Conservation (phyloP, 2,329 filamentous ascomycete genomes). For the Penicillium sp. region DNA sequence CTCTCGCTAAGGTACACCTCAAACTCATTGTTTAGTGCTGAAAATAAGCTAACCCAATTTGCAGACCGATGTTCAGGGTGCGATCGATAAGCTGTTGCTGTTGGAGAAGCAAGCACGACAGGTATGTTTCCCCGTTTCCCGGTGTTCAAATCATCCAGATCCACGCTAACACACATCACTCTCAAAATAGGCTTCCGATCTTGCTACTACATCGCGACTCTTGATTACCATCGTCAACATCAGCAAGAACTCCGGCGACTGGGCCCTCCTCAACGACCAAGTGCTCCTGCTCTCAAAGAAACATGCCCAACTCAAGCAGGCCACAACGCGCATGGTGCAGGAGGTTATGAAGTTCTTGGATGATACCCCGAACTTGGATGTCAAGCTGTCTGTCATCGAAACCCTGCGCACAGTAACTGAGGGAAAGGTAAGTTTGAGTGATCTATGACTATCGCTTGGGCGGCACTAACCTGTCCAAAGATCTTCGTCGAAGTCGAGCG, state of each 20-base stretch:
- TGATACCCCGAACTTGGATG: conserved; percentile 78
- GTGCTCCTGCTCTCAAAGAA: conserved; percentile 96
- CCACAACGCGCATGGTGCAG: conserved; percentile 98
- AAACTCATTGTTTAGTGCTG: background rate
- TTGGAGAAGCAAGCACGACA: conserved; percentile 98
- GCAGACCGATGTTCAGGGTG: conserved; percentile 70
- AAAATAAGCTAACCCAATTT: conserved; percentile 19
- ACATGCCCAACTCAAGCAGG: conserved; percentile 99
- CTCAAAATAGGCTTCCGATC: conserved; percentile 74
- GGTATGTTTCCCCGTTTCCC: conserved; percentile 51
- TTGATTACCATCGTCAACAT: conserved; percentile 87
- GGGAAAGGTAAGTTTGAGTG: conserved; percentile 66
- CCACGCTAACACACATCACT: conserved; percentile 12
- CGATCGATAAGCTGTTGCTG: conserved; percentile 86
- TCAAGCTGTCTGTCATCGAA: conserved; percentile 91
- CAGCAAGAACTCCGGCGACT: conserved; percentile 89
- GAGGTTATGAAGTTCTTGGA: conserved; percentile 90
- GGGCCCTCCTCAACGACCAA: conserved; percentile 94
- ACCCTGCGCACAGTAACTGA: conserved; percentile 94
- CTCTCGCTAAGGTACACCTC: conserved; percentile 74
- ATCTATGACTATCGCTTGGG: background rate
- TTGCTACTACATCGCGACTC: conserved; percentile 88
- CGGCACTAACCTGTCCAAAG: conserved; percentile 39
- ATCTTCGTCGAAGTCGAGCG: conserved; percentile 99
- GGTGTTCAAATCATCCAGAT: background rate